phyloP scores from a whole-genome alignment of 345 rosid genomes.

The Abelmoschus esculentus region DNA sequence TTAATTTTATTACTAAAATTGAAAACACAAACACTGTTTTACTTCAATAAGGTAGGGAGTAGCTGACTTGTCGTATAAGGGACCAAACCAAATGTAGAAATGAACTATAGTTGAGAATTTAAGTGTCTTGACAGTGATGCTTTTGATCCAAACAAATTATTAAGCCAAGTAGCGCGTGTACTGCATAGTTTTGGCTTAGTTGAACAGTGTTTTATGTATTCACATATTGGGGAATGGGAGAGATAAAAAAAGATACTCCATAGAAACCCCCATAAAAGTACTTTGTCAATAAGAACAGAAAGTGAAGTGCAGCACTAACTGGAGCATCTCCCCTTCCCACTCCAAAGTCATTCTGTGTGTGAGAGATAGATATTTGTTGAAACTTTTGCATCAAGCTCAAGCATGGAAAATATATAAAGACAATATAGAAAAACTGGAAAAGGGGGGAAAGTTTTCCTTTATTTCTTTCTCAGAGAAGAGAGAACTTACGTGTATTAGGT shows the following conservation, averaged over 20 bases:
- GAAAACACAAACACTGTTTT: not conserved
- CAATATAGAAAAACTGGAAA: not conserved
- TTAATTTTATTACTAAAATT: no score
- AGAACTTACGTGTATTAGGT: conserved; percentile 48
- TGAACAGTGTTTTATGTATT: no score
- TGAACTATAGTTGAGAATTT: not conserved
- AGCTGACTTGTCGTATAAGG: conserved; percentile 4
- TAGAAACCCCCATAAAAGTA: no score
- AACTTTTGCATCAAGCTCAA: not conserved
- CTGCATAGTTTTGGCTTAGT: no score
- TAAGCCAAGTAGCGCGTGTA: not conserved
- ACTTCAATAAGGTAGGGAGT: not conserved
- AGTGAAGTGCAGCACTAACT: no score
- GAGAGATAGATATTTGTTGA: not conserved
- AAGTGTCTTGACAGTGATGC: not conserved
- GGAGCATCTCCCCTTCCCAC: not conserved
- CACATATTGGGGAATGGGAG: no score
- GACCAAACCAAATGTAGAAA: conserved; percentile 7
- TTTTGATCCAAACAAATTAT: no score
- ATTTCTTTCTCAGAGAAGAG: not conserved
- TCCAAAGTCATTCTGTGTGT: not conserved
- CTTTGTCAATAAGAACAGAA: no score
- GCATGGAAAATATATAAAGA: not conserved
- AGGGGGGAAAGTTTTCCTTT: no score
- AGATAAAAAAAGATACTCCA: no score